Conservation (phyloP, 2,329 filamentous ascomycete species). For the Volutella citrinella region DNA sequence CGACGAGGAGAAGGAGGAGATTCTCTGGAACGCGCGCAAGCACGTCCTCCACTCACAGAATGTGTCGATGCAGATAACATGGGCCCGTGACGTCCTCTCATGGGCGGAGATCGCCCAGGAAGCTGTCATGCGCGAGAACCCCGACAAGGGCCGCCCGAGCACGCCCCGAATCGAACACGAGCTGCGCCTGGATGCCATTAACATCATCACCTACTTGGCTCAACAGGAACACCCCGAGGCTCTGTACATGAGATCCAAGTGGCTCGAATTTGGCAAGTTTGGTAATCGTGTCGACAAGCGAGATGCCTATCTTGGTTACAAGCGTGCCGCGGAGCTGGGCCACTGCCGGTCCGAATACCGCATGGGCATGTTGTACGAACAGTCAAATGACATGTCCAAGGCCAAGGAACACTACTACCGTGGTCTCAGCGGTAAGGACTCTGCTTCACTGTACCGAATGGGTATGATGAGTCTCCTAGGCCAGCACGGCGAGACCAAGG, state of each 20-base stretch:
- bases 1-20: slow-evolving; percentile 90
- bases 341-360: slow-evolving; percentile 90
- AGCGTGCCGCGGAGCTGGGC: slow-evolving; percentile 78
- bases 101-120: slow-evolving; percentile 85
- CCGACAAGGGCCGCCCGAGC: slow-evolving; percentile 56
- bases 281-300: slow-evolving; percentile 88
- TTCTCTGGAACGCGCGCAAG: slow-evolving; percentile 78
- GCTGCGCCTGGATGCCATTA: slow-evolving; percentile 81
- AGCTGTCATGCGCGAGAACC: slow-evolving; percentile 64
- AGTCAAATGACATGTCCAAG: slow-evolving; percentile 86
- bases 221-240: slow-evolving; percentile 92
- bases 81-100: slow-evolving; percentile 88
- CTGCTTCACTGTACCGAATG: slow-evolving; percentile 79
- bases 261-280: slow-evolving; percentile 97
- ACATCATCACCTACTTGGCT: slow-evolving; percentile 85
- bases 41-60: slow-evolving; percentile 90
- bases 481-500: slow-evolving; percentile 85
- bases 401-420: slow-evolving; percentile 87
- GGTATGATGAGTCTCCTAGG: slow-evolving; percentile 98
- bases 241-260: slow-evolving; percentile 91
- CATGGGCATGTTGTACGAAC: slow-evolving; percentile 98
- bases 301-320: slow-evolving; percentile 87
- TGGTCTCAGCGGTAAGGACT: slow-evolving; percentile 78
- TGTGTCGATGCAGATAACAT: slow-evolving; percentile 92
- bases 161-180: slow-evolving; percentile 90